Conservation (phyloP, 306 rosid species). For the apple (Malus domestica) region ASM211411v1 NC_041803.1:5428001-5428500, state of each 20-base stretch:
- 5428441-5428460: conserved; percentile 24
- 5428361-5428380: background rate
- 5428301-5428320: conserved; percentile 21
- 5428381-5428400: conserved; percentile 19
- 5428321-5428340: conserved; percentile 8
- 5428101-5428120: conserved; percentile 20
- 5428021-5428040: conserved; percentile 10
- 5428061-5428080: background rate
- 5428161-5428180: conserved; percentile 44
- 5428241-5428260: conserved; percentile 30
- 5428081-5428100: conserved; percentile 26
- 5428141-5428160: conserved; percentile 41
- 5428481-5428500: conserved; percentile 29
- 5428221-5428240: conserved; percentile 50
- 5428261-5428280: conserved; percentile 28
- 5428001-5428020: background rate
- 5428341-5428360: conserved; percentile 3
- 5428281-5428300: conserved; percentile 39
- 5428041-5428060: background rate
- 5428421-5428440: conserved; percentile 49
- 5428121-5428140: conserved; percentile 17
- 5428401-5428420: conserved; percentile 18
- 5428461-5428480: conserved; percentile 4
- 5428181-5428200: conserved; percentile 42
- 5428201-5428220: conserved; percentile 10